These are phyloP conservation scores for Haberlea rhodopensis DNA, from an alignment of 257 asterid genomes.

Conservation along the genomic window DNA sequence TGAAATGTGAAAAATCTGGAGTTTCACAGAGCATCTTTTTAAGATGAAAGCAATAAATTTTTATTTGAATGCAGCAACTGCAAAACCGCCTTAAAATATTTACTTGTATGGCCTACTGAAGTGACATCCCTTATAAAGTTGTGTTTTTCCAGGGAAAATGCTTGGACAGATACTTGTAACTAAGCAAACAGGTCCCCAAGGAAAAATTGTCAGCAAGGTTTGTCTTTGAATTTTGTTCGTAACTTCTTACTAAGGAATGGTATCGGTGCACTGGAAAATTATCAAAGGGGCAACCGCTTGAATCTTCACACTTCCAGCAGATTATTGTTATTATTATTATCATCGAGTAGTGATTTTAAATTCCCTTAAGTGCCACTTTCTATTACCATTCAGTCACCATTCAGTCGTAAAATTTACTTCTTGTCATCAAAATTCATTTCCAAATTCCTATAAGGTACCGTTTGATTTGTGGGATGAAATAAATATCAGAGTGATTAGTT, in stretches of 20 bases:
- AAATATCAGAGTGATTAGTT: too few species aligned
- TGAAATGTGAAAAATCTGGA: constrained; percentile 8
- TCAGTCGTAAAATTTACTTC: constrained; percentile 9
- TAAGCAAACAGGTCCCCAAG: constrained; percentile 92
- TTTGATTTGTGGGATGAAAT: too few species aligned
- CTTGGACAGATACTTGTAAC: constrained; percentile 94
- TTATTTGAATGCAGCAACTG: constrained; percentile 12
- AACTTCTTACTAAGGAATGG: background rate
- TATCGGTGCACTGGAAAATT: background rate
- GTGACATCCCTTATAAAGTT: constrained; percentile 10
- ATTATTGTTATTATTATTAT: background rate
- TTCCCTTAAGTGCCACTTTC: background rate
- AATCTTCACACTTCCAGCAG: background rate
- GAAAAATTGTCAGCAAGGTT: constrained; percentile 98
- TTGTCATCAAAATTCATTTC: constrained; percentile 16
- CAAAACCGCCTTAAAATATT: background rate
- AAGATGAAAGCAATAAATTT: background rate
- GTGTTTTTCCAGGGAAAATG: constrained; percentile 72
- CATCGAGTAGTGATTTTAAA: constrained; percentile 2
- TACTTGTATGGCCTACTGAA: background rate
- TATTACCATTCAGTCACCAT: too few species aligned
- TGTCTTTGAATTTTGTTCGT: constrained; percentile 1
- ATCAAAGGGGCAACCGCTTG: constrained; percentile 12
- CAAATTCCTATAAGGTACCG: background rate
- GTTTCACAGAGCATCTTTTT: background rate